phyloP scores from a whole-genome alignment of 1,139 yeast species.

The Magnusiomyces tetraspermus region DNA sequence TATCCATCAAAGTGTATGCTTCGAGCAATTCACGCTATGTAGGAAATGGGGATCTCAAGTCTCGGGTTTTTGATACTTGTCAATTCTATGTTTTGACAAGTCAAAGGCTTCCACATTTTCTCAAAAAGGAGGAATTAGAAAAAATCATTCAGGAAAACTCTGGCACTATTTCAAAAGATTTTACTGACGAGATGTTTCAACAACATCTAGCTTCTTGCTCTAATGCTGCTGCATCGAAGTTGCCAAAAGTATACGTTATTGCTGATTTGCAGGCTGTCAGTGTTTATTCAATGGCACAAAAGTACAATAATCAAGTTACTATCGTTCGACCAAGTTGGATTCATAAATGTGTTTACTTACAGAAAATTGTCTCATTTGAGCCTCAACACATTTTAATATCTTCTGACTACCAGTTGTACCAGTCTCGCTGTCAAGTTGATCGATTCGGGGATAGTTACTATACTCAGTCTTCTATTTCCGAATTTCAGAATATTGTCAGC shows the following conservation, averaged over 20 bases:
- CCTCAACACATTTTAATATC: conserved; percentile 41
- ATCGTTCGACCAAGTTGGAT: conserved; percentile 65
- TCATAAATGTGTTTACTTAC: conserved; percentile 47
- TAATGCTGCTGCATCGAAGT: not conserved
- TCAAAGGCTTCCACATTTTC: conserved; percentile 28
- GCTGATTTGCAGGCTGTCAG: conserved; percentile 33
- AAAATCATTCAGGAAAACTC: conserved; percentile 41
- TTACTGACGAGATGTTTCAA: not conserved
- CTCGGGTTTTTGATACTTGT: conserved; percentile 16
- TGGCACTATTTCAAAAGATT: conserved; percentile 34
- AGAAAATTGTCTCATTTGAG: conserved; percentile 45
- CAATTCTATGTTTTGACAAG: conserved; percentile 39
- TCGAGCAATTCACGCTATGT: conserved; percentile 14
- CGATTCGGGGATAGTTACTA: conserved; percentile 28
- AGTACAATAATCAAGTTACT: conserved; percentile 33
- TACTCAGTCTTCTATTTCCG: conserved; percentile 1
- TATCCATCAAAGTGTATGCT: conserved; percentile 5
- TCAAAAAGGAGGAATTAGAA: conserved; percentile 33
- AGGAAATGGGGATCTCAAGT: conserved; percentile 18
- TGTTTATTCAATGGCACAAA: not conserved
- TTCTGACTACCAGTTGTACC: conserved; percentile 11
- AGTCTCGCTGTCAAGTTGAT: conserved; percentile 22
- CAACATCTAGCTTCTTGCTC: not conserved
- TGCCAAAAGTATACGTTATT: conserved; percentile 40
- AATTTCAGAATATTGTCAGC: conserved; percentile 9